A percentile compares a stretch with the other conserved stretches of the same genome.
These are phyloP conservation scores for Kuraishia cidri DNA, from an alignment of 805 yeast genomes.

Conservation along the genomic window DNA sequence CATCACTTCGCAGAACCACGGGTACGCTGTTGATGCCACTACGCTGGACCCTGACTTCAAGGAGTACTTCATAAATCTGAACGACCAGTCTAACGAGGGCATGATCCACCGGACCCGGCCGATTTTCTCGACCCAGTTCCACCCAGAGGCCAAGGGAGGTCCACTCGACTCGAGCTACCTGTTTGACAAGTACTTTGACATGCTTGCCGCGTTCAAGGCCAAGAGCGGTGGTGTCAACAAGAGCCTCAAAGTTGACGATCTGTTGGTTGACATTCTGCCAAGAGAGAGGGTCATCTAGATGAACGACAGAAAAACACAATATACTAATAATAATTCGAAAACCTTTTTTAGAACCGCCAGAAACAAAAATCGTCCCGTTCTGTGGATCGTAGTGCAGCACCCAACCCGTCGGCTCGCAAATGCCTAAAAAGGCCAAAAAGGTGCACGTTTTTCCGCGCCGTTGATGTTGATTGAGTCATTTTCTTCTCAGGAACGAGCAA, in stretches of 20 bases:
- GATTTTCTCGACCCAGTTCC: constrained; percentile 94
- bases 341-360: no score
- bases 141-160: constrained; percentile 99
- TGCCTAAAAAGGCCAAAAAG: no score
- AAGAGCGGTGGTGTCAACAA: constrained; percentile 31
- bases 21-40: constrained; percentile 86
- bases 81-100: constrained; percentile 96
- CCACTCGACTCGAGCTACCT: constrained; percentile 88
- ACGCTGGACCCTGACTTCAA: constrained; percentile 73
- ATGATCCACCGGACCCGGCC: constrained; percentile 86
- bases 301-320: neutral
- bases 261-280: constrained; percentile 55
- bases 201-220: constrained; percentile 51
- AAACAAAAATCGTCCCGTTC: no score
- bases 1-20: constrained; percentile 98
- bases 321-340: neutral
- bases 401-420: no score
- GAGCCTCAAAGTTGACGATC: constrained; percentile 15
- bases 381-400: no score
- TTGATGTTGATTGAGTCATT: no score
- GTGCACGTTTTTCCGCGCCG: no score
- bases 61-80: constrained; percentile 86
- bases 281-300: constrained; percentile 49
- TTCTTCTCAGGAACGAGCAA: no score
- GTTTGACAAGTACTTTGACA: constrained; percentile 80